phyloP scores from a whole-genome alignment of 345 rosid genomes.

The Pistacia vera region DNA sequence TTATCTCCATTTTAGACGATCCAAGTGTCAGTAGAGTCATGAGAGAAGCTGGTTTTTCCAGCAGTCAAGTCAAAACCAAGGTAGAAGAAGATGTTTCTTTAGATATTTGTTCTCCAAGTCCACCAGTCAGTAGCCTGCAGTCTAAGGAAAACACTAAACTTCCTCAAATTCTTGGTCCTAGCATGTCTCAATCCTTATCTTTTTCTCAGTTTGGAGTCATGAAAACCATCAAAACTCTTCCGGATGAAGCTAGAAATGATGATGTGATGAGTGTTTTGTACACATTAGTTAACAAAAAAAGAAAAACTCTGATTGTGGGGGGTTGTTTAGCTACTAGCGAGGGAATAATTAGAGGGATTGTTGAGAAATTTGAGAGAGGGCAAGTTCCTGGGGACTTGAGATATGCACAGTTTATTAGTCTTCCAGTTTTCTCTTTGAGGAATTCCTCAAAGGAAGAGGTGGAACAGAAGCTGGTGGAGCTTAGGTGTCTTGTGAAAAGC shows the following conservation, averaged over 20 bases:
- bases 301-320: slow-evolving; percentile 56
- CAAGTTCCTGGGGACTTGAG: slow-evolving; percentile 45
- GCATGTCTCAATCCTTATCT: slow-evolving; percentile 28
- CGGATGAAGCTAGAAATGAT: slow-evolving; percentile 29
- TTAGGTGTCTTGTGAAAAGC: slow-evolving; percentile 51
- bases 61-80: slow-evolving; percentile 57
- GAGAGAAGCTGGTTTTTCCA: slow-evolving; percentile 86
- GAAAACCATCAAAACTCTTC: slow-evolving; percentile 23
- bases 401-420: slow-evolving; percentile 46
- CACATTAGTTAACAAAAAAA: slow-evolving; percentile 40
- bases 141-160: slow-evolving; percentile 30
- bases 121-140: slow-evolving; percentile 19
- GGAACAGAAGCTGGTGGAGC: slow-evolving; percentile 57
- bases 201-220: slow-evolving; percentile 27
- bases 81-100: slow-evolving; percentile 65
- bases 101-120: slow-evolving; percentile 39
- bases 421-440: slow-evolving; percentile 54
- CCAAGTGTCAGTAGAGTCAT: slow-evolving; percentile 83
- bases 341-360: slow-evolving; percentile 48
- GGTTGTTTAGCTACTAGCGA: slow-evolving; percentile 45
- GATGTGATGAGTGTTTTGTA: slow-evolving; percentile 49
- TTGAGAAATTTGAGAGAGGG: slow-evolving; percentile 56
- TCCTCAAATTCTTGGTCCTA: slow-evolving; percentile 25
- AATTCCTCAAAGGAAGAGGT: slow-evolving; percentile 53
- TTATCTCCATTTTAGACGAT: slow-evolving; percentile 68